Percentiles rank a stretch among this genome's conserved stretches.
Conservation (phyloP, 2,329 filamentous ascomycete genomes). For the Ceratocystis variospora region DNA sequence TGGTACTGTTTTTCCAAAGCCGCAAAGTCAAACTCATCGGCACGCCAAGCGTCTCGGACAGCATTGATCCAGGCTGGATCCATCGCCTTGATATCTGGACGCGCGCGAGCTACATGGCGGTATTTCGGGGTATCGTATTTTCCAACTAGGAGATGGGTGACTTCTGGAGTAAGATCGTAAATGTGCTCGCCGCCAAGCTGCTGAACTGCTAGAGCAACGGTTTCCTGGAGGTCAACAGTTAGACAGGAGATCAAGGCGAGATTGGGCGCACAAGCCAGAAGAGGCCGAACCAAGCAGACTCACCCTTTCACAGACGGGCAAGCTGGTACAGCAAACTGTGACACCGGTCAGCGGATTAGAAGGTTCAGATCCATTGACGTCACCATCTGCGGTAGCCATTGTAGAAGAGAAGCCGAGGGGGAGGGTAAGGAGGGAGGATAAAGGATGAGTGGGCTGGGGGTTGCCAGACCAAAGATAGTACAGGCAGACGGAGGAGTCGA, state of each 20-base stretch:
- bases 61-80: constrained; percentile 73
- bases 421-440: background rate
- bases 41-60: constrained; percentile 65
- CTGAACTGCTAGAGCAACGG: constrained; percentile 49
- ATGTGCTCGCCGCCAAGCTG: constrained; percentile 82
- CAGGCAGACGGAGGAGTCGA: background rate
- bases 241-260: constrained; percentile 18
- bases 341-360: constrained; percentile 53
- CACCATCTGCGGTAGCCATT: constrained; percentile 1
- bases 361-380: constrained; percentile 8
- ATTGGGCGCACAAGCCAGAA: background rate
- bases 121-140: constrained; percentile 87
- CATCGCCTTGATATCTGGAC: constrained; percentile 74
- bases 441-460: background rate
- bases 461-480: background rate
- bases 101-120: constrained; percentile 79
- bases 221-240: constrained; percentile 27
- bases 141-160: constrained; percentile 87
- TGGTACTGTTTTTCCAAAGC: constrained; percentile 53
- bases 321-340: constrained; percentile 77
- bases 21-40: constrained; percentile 62
- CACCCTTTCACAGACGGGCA: constrained; percentile 65
- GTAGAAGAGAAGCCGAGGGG: background rate
- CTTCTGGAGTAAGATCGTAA: constrained; percentile 86
- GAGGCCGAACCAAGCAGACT: background rate